These are phyloP conservation scores for Blakeslea trispora DNA, from an alignment of 371 early-diverging fungal genomes.

Conservation along the genomic window DNA sequence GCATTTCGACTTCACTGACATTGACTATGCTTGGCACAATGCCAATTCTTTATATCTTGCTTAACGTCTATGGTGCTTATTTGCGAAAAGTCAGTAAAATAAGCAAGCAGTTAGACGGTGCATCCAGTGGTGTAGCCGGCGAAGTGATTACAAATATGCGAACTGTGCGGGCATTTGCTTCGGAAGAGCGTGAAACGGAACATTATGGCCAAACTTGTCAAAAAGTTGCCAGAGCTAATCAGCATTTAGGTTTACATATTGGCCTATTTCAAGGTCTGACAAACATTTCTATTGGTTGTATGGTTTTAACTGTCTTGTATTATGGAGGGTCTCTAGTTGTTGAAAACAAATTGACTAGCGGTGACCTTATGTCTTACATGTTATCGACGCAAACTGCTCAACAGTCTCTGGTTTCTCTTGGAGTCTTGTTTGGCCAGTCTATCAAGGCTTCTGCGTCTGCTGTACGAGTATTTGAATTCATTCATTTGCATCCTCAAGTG, in stretches of 20 bases:
- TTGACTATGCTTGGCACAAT: conserved; percentile 62
- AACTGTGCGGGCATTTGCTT: conserved; percentile 77
- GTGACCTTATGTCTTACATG: conserved; percentile 78
- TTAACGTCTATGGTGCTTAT: conserved; percentile 75
- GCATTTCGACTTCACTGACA: conserved; percentile 69
- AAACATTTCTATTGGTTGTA: conserved; percentile 68
- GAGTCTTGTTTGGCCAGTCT: conserved; percentile 76
- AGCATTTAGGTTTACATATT: conserved; percentile 72
- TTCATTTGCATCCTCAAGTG: conserved; percentile 49
- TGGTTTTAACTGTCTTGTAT: conserved; percentile 74
- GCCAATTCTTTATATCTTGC: conserved; percentile 66
- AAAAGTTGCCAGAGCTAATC: conserved; percentile 45
- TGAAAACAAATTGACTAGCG: conserved; percentile 63
- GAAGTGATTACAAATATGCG: conserved; percentile 74
- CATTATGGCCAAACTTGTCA: conserved; percentile 55
- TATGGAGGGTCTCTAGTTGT: conserved; percentile 76
- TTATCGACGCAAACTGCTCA: conserved; percentile 79
- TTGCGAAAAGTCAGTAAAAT: conserved; percentile 61
- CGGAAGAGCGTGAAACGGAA: conserved; percentile 67
- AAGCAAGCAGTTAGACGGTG: conserved; percentile 56
- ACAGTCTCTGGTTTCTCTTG: conserved; percentile 69
- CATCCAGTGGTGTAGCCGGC: conserved; percentile 65
- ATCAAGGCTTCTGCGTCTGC: conserved; percentile 71
- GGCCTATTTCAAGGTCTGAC: conserved; percentile 81
- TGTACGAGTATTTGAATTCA: conserved; percentile 72